Evolutionary conservation across 78 protist genomes (phyloP), one percentile per base, ranked within the genome.

Genomic region (Pelomyxa schiedti): DNA sequence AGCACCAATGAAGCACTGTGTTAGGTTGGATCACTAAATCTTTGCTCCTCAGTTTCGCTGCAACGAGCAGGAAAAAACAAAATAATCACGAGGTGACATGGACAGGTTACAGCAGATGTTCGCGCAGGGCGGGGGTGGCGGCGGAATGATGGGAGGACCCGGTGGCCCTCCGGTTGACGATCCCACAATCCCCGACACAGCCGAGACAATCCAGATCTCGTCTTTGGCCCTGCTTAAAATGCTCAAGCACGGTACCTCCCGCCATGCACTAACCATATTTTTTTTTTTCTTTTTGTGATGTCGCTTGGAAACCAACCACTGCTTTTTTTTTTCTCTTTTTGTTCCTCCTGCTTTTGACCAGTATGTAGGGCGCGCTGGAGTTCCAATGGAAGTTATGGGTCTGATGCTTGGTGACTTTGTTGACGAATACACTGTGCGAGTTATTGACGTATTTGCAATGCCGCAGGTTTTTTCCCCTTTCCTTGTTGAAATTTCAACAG

Each of bases 301-400:
- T 3, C n/a, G 26, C 7, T 68, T 28, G n/a, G n/a, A n/a, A n/a
- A n/a, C n/a, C n/a, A n/a, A n/a, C n/a, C n/a, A 68, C 42, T 28
- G n/a, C 26, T 68, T 3, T 68, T 68, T 68, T 68, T 68, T 24
- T 0, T 68, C 42, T 68, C n/a, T 68, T 68, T 68, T 28, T 68
- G 41, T 68, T 28, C 22, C 26, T 1, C 42, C 42, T 68, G 8
- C 42, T 68, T 68, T 8, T n/a, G 22, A 9, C 24, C 63, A 24
- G 24, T 24, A 16, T 36, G 24, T 32, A 91, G 93, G 96, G 3
- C 92, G 99, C 9, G 99, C 99, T 29, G 99, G 99, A 29, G 99
- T 98, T 28, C 99, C 99, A 35, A 82, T 98, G 91, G 99, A 97
- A 79, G 99, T 98, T 70, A 98, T 98, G 99, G 99, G 99, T 1